Evolutionary conservation across 352 stramenopile genomes (phyloP), one percentile per base, ranked within the genome.

Genomic region (Saprolegnia diclina): DNA sequence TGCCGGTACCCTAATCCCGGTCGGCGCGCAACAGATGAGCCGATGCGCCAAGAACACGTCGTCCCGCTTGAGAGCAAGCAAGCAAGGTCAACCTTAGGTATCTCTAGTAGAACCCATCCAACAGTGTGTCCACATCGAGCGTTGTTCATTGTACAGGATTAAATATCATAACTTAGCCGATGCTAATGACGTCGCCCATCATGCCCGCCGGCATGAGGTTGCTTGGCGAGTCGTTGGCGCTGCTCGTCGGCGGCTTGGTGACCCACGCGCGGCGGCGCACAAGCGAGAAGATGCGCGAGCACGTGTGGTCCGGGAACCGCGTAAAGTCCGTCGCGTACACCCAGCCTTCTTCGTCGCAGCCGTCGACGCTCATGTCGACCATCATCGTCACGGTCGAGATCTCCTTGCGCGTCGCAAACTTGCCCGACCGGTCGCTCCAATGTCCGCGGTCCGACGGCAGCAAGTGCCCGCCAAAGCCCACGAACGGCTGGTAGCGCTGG

Each of bases 271-370:
- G 42, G n/a, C 63, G 29, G 11, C 63, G 48, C 24, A 69, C 63
- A 3, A 69, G 37, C 6, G 45, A 44, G 13, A 69, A 61, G 18
- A n/a, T 46, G 13, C 63, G 63, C 19, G 45, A 37, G 22, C 63
- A 69, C 22, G 63, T 69, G 4, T 14, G 13, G 11, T 24, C 16
- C 1, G 63, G 63, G 35, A 69, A 69, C 24, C 46, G 24, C 4
- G 65, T 83, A 72, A 95, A 95, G 59, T 95, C 87, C 21, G 85
- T 85, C 61, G 87, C 85, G 67, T 93, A 95, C 19, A 92, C 79
- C 87, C 87, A 95, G 18, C 87, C 87, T 46, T 95, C 82, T 4
- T 81, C 77, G 59, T 95, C 87, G 42, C 82, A 89, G 0, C 79
- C 80, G 2, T 81, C 76, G 0, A 67, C 81, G 40, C 83, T 64